Evolutionary conservation across 345 rosid genomes (phyloP).

Genomic region (Euclidium syriacum): DNA sequence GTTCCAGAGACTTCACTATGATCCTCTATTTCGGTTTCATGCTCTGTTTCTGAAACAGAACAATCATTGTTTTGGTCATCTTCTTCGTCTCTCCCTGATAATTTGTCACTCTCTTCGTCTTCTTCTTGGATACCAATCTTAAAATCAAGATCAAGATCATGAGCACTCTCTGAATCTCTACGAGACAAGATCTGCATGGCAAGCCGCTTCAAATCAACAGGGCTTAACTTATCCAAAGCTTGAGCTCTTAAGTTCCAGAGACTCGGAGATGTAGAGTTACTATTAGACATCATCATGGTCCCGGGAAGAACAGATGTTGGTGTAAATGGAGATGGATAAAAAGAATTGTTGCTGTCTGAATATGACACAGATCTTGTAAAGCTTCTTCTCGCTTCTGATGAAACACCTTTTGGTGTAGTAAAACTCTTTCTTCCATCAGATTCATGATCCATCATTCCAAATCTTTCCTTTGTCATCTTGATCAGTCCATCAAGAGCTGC

Average conservation of each 20-base stretch:
- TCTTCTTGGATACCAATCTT: constrained; percentile 28
- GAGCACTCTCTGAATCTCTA: constrained; percentile 18
- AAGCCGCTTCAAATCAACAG: constrained; percentile 56
- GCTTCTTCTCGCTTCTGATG: constrained; percentile 22
- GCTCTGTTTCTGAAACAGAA: constrained; percentile 4
- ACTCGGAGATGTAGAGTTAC: constrained; percentile 33
- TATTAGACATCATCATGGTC: constrained; percentile 14
- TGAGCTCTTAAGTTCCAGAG: constrained; percentile 54
- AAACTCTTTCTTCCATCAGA: constrained; percentile 33
- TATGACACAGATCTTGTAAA: constrained; percentile 30
- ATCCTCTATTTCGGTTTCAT: background rate
- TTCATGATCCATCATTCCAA: constrained; percentile 47
- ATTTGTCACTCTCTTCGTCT: background rate
- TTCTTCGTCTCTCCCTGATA: background rate
- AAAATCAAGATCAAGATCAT: background rate
- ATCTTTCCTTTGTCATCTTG: constrained; percentile 42
- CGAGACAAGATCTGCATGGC: constrained; percentile 38
- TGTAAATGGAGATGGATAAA: constrained; percentile 34
- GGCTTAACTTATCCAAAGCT: constrained; percentile 65
- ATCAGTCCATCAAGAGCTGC: constrained; percentile 58
- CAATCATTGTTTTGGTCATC: background rate
- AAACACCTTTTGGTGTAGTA: constrained; percentile 15
- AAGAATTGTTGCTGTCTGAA: constrained; percentile 35
- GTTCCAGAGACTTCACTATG: background rate
- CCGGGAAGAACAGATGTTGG: constrained; percentile 40